A percentile compares a stretch with the other conserved stretches of the same genome.
Conservation (phyloP, 192 early-diverging fungal genomes). For the Kappamyces sp. region DNA sequence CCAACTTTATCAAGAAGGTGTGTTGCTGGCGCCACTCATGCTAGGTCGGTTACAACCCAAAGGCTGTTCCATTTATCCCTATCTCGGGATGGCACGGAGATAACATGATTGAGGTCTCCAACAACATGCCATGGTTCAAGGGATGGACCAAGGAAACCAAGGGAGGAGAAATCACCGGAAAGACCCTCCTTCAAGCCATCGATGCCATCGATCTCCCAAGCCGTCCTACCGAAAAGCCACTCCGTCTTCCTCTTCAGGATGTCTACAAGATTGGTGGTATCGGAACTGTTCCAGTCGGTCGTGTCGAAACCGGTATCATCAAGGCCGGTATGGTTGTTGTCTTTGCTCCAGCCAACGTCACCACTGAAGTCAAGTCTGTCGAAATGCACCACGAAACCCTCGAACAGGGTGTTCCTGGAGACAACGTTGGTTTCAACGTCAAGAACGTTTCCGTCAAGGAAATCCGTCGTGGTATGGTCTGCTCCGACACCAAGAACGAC, state of each 20-base stretch:
- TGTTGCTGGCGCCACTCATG: neutral
- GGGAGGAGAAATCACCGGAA: conserved; percentile 50
- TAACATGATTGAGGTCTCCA: conserved; percentile 93
- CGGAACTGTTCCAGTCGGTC: conserved; percentile 94
- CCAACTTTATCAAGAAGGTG: conserved; percentile 88
- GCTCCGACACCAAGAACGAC: conserved; percentile 96
- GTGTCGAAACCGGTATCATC: conserved; percentile 94
- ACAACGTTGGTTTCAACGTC: conserved; percentile 99
- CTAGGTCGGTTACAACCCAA: conserved; percentile 84
- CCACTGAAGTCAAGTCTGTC: conserved; percentile 91
- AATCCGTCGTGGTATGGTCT: conserved; percentile 94
- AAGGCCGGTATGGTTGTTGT: conserved; percentile 80
- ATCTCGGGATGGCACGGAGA: conserved; percentile 98
- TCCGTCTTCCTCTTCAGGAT: conserved; percentile 95
- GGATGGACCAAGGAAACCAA: conserved; percentile 93
- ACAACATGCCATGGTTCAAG: conserved; percentile 96
- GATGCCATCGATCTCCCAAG: conserved; percentile 88
- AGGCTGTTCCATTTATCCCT: conserved; percentile 88
- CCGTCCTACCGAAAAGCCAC: conserved; percentile 88
- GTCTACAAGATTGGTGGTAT: conserved; percentile 99
- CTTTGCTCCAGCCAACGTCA: conserved; percentile 47
- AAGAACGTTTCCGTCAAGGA: conserved; percentile 98
- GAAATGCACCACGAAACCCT: conserved; percentile 98
- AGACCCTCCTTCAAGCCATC: conserved; percentile 91
- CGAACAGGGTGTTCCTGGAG: conserved; percentile 81